Conservation (phyloP, 1,284 basidiomycete genomes). For the Boletus smithii region DNA sequence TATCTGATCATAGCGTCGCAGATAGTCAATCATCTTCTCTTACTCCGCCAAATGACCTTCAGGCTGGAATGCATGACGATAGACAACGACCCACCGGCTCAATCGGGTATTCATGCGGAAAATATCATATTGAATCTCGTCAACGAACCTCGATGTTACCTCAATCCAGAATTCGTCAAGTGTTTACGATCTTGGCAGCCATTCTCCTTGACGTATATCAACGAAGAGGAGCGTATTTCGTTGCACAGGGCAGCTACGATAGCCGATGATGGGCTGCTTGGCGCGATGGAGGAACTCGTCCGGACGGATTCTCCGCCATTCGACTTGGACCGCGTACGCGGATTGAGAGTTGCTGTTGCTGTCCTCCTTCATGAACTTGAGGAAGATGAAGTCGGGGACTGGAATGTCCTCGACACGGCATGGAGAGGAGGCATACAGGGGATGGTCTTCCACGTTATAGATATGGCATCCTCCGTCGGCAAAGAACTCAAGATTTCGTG, state of each 20-base stretch:
- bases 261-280: constrained; percentile 59
- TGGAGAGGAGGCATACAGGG: constrained; percentile 59
- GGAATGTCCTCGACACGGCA: constrained; percentile 49
- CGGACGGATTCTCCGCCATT: constrained; percentile 31
- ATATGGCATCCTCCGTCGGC: constrained; percentile 46
- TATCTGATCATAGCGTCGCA: constrained; percentile 10
- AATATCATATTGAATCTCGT: constrained; percentile 61
- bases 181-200: constrained; percentile 46
- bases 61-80: constrained; percentile 28
- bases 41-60: constrained; percentile 29
- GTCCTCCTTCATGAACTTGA: constrained; percentile 51
- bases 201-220: constrained; percentile 56
- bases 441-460: constrained; percentile 52
- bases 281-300: constrained; percentile 60
- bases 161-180: constrained; percentile 53
- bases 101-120: constrained; percentile 62
- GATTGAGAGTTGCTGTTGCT: constrained; percentile 59
- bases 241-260: constrained; percentile 59
- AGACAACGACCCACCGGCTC: constrained; percentile 59
- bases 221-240: constrained; percentile 53
- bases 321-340: constrained; percentile 49
- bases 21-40: constrained; percentile 28
- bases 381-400: constrained; percentile 48
- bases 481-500: constrained; percentile 55
- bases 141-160: constrained; percentile 56